Conservation (phyloP, 495 filamentous ascomycete species). For the Pseudoneurospora amorphoporcata region DNA sequence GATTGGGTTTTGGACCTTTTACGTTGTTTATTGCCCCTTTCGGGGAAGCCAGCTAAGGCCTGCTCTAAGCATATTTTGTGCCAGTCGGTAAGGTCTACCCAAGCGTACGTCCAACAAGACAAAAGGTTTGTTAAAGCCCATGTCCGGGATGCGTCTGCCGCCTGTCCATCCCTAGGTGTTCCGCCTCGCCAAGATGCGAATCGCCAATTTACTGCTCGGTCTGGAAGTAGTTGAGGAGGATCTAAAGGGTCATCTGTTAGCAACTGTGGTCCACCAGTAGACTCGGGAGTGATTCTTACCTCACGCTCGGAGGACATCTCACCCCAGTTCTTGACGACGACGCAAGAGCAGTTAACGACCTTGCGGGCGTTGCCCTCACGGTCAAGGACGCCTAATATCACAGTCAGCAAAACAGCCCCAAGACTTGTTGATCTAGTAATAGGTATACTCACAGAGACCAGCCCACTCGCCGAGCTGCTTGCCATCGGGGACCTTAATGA, state of each 20-base stretch:
- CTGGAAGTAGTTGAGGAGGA: slow-evolving; percentile 99
- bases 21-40: slow-evolving; percentile 17
- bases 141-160: not conserved
- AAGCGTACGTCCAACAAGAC: slow-evolving; percentile 26
- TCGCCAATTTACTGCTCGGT: slow-evolving; percentile 49
- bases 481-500: slow-evolving; percentile 99
- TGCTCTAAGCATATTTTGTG: slow-evolving; percentile 18
- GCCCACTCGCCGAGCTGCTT: slow-evolving; percentile 99
- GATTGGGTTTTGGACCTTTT: not conserved
- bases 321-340: slow-evolving; percentile 98
- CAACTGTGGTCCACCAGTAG: not conserved
- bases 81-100: slow-evolving; percentile 21
- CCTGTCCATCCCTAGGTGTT: not conserved
- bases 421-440: not conserved
- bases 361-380: slow-evolving; percentile 98
- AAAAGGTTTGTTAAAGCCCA: not conserved
- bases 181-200: not conserved
- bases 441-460: slow-evolving; percentile 76
- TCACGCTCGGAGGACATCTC: slow-evolving; percentile 93
- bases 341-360: slow-evolving; percentile 99
- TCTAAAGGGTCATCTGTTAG: slow-evolving; percentile 30
- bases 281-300: not conserved
- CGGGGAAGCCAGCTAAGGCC: slow-evolving; percentile 13
- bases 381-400: slow-evolving; percentile 74
- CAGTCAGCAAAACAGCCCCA: slow-evolving; percentile 2